Conservation (phyloP, 2,329 filamentous ascomycete species). For the Escovopsis sp. region DNA sequence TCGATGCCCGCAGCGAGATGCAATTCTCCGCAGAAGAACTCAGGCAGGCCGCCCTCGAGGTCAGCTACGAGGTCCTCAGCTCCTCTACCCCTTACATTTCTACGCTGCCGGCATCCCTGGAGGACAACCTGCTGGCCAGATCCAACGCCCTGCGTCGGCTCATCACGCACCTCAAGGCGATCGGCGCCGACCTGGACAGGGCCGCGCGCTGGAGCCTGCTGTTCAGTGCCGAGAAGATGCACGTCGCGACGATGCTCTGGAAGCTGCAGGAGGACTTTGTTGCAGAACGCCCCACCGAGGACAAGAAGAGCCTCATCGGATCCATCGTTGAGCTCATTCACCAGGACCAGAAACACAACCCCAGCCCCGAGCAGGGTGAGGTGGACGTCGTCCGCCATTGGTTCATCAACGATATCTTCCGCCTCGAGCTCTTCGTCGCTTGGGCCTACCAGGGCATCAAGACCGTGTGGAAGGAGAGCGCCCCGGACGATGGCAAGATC, state of each 20-base stretch:
- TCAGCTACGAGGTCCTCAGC: slow-evolving; percentile 69
- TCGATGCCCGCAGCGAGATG: slow-evolving; percentile 51
- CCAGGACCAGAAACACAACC: slow-evolving; percentile 57
- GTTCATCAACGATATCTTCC: slow-evolving; percentile 63
- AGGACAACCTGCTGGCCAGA: slow-evolving; percentile 63
- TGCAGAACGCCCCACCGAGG: slow-evolving; percentile 38
- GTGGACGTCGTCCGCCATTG: slow-evolving; percentile 70
- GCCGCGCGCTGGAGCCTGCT: slow-evolving; percentile 64
- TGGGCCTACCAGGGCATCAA: slow-evolving; percentile 69
- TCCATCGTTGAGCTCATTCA: slow-evolving; percentile 64
- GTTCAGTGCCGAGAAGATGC: slow-evolving; percentile 83
- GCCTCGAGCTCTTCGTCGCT: slow-evolving; percentile 58
- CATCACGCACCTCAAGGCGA: slow-evolving; percentile 52
- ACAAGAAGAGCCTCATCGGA: slow-evolving; percentile 55
- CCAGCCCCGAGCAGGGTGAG: slow-evolving; percentile 49
- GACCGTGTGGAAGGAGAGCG: slow-evolving; percentile 47
- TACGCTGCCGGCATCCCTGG: slow-evolving; percentile 57
- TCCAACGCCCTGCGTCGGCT: slow-evolving; percentile 61
- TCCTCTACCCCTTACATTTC: slow-evolving; percentile 64
- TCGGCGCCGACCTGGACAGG: slow-evolving; percentile 50
- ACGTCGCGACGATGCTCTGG: slow-evolving; percentile 68
- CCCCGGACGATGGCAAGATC: slow-evolving; percentile 37
- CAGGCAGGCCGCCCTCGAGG: slow-evolving; percentile 56
- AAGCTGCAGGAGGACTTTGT: slow-evolving; percentile 58
- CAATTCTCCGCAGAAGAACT: slow-evolving; percentile 57